phyloP scores from a whole-genome alignment of 176 grass and related monocot genomes.

The Musa acuminata region DNA sequence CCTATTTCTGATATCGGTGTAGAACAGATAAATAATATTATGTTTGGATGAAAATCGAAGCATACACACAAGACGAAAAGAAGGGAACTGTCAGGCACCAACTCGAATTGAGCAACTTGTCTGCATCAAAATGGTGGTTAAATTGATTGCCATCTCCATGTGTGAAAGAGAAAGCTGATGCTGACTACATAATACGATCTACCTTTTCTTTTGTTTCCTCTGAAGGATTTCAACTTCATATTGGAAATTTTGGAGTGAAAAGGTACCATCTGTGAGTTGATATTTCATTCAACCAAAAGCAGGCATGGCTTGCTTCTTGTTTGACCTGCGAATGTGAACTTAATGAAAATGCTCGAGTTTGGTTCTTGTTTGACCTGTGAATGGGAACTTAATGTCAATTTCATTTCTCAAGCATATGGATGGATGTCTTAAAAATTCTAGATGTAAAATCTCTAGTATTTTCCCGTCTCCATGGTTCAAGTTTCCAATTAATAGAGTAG shows the following conservation, averaged over 20 bases:
- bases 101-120: not conserved
- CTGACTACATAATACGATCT: too few relatives aligned
- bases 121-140: not conserved
- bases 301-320: too few relatives aligned
- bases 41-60: constrained; percentile 24
- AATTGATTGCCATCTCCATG: too few relatives aligned
- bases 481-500: too few relatives aligned
- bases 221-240: not conserved
- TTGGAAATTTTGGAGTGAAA: not conserved
- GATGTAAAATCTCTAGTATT: too few relatives aligned
- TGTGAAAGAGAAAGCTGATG: too few relatives aligned
- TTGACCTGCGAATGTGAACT: too few relatives aligned
- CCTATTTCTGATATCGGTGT: constrained; percentile 35
- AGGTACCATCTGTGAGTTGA: not conserved
- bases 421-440: not conserved
- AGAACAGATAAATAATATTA: constrained; percentile 32
- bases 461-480: too few relatives aligned
- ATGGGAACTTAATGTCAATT: not conserved
- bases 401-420: not conserved
- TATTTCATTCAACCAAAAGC: not conserved
- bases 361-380: too few relatives aligned
- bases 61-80: not conserved
- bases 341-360: too few relatives aligned
- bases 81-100: not conserved
- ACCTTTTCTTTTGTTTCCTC: not conserved